Evolutionary conservation across 208 protist genomes (phyloP), one percentile per base, ranked within the genome.

Genomic region (Kentomonas sorsogonicus): DNA sequence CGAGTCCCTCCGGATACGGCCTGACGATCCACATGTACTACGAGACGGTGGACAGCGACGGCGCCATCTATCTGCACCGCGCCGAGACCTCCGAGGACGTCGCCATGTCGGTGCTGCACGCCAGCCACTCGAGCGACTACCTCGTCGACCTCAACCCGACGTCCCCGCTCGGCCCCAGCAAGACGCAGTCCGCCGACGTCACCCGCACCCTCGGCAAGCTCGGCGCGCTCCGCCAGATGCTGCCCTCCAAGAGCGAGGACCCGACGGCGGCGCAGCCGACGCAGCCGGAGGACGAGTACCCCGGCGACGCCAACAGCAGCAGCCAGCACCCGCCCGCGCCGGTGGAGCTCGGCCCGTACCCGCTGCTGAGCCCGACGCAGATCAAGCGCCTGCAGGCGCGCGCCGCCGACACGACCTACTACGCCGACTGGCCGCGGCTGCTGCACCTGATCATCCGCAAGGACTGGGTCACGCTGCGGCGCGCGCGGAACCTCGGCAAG

Each of bases 361-460:
- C 88, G 11, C 47, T 80, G 9, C 62, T 94, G 15, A 60, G 53
- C 53, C 33, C 52, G 26, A 75, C 57, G 9, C 61, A 93, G 44
- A 53, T 89, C 43, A 96, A 93, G 70, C 88, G 96, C 26, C 70
- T 91, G 4, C 73, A 86, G 61, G 93, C 93, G 16, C 79, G 86
- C 53, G 67, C 69, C 45, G 60, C 80, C 41, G 79, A 84, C 23
- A 98, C 97, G 0, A 96, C 94, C 15, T 99, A 98, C 66, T 86
- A 86, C 15, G 91, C 98, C 58, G 97, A 99, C 74, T 98, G 95
- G 83, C 83, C 93, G 2, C 65, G 78, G 26, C 68, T 99, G 20
- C 86, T 99, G 53, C 67, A 77, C 22, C 55, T 88, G 25, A 86
- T 86, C 10, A 40, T 98, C 2, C 72, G 61, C 25, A 74, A 89